phyloP scores from a whole-genome alignment of 768 basidiomycete genomes.

The Termitomyces sp. region DNA sequence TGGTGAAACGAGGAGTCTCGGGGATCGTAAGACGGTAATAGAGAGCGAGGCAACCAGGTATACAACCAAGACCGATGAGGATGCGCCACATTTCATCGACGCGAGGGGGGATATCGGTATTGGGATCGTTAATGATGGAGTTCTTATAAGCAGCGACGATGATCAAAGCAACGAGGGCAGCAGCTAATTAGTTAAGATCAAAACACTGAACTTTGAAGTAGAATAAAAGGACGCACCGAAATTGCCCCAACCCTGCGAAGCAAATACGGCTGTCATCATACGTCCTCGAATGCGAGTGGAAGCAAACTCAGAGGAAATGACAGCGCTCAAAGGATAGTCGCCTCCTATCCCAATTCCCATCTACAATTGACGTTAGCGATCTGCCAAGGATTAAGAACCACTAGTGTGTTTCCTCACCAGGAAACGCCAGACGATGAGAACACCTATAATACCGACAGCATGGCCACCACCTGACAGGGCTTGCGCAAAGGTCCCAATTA shows the following conservation, averaged over 20 bases:
- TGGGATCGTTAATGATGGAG: constrained; percentile 39
- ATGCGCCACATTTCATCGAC: constrained; percentile 85
- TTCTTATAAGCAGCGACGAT: constrained; percentile 67
- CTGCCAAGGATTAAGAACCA: neutral
- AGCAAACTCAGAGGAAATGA: constrained; percentile 89
- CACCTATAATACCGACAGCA: constrained; percentile 70
- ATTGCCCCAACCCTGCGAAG: constrained; percentile 86
- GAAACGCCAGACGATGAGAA: constrained; percentile 82
- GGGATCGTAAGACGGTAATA: constrained; percentile 94
- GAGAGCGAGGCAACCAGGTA: constrained; percentile 77
- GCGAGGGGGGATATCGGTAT: constrained; percentile 33
- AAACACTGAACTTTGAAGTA: neutral
- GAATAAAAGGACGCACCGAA: constrained; percentile 42
- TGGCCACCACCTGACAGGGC: constrained; percentile 67
- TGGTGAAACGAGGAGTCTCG: constrained; percentile 87
- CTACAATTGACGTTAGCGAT: constrained; percentile 23
- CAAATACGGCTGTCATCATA: constrained; percentile 88
- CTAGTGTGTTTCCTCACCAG: constrained; percentile 33
- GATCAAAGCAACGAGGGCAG: constrained; percentile 64
- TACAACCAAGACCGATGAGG: constrained; percentile 82
- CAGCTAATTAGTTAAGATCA: constrained; percentile 33
- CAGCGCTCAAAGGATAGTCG: constrained; percentile 82
- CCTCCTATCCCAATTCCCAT: constrained; percentile 86
- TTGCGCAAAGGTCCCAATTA: constrained; percentile 75
- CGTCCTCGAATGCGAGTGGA: constrained; percentile 73